These are phyloP conservation scores for Cucumis variabilis DNA, from an alignment of 331 rosid genomes.

Conservation along the genomic window DNA sequence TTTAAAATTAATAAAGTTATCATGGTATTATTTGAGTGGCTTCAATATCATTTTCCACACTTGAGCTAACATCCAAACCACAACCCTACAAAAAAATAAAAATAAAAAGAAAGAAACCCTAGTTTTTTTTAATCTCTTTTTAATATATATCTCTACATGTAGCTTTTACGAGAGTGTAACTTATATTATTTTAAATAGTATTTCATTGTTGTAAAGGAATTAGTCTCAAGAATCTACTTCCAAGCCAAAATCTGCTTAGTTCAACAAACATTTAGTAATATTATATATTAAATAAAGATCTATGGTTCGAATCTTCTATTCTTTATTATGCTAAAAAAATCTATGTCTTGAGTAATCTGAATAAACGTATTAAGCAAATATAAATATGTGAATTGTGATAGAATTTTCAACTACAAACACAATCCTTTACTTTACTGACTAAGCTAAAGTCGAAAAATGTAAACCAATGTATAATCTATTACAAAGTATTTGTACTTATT, in stretches of 20 bases:
- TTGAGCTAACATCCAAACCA: conserved; percentile 15
- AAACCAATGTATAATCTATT: too few relatives aligned
- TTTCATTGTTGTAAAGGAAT: not conserved
- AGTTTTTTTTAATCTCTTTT: not conserved
- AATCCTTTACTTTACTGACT: too few relatives aligned
- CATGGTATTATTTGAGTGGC: not conserved
- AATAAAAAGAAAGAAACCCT: too few relatives aligned
- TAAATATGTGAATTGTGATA: too few relatives aligned
- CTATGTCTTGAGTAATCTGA: too few relatives aligned
- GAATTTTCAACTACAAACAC: too few relatives aligned
- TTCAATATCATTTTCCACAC: not conserved
- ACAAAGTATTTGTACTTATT: too few relatives aligned
- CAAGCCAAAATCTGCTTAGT: too few relatives aligned
- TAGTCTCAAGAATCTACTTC: not conserved
- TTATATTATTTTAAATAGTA: not conserved
- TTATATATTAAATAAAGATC: too few relatives aligned
- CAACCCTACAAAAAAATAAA: not conserved
- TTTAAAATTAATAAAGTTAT: conserved; percentile 14
- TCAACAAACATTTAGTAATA: too few relatives aligned
- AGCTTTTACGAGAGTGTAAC: not conserved
- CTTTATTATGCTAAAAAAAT: not conserved
- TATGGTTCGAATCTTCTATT: not conserved
- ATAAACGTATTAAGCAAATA: too few relatives aligned
- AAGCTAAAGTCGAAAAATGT: too few relatives aligned
- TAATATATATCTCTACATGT: not conserved